These are phyloP conservation scores for Oropetium thomaeum DNA, from an alignment of 176 grass and related monocot species.

Conservation along the genomic window DNA sequence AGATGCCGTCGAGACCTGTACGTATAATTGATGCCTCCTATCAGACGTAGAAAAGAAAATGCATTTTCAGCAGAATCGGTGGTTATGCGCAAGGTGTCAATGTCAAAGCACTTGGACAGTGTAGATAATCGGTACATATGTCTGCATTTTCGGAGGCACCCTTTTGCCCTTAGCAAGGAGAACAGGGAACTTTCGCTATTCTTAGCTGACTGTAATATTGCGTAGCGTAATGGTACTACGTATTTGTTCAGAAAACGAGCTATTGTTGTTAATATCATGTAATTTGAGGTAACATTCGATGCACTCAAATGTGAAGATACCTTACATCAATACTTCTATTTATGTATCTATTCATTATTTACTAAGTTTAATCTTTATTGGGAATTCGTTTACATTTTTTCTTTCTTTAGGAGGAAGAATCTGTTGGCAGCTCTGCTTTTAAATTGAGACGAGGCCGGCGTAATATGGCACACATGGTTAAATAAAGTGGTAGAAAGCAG, in stretches of 20 bases:
- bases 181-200: not conserved
- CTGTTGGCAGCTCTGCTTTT: too few relatives aligned
- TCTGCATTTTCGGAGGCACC: not conserved
- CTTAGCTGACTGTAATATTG: not conserved
- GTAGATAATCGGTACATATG: not conserved
- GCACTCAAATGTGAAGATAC: not conserved
- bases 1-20: conserved; percentile 60
- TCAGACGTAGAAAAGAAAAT: not conserved
- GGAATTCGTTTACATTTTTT: not conserved
- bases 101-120: not conserved
- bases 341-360: not conserved
- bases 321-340: not conserved
- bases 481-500: too few relatives aligned
- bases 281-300: not conserved
- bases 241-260: not conserved
- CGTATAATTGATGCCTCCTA: not conserved
- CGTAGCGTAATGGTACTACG: not conserved
- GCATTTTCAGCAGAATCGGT: not conserved
- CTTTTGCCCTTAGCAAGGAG: not conserved
- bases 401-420: not conserved
- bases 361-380: not conserved
- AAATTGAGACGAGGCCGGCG: too few relatives aligned
- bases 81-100: not conserved
- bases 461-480: too few relatives aligned
- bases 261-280: not conserved